These are phyloP conservation scores for Hypoxylon sp. DNA, from an alignment of 2,329 filamentous ascomycete genomes.

Conservation along the genomic window DNA sequence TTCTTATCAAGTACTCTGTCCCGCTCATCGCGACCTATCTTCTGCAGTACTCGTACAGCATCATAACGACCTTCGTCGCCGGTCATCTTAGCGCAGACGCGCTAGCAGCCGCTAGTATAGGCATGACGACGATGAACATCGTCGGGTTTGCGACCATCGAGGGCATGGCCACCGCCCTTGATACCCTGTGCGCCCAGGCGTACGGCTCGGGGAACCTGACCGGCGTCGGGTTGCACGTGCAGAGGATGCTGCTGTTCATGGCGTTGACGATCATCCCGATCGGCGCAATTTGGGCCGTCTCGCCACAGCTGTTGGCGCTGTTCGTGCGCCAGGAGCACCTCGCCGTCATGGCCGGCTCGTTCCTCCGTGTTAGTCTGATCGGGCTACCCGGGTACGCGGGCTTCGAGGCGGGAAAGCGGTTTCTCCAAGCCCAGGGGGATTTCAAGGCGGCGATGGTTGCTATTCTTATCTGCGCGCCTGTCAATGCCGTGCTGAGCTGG, in stretches of 20 bases:
- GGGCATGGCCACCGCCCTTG: constrained; percentile 60
- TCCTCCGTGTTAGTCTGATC: constrained; percentile 57
- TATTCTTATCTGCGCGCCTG: constrained; percentile 56
- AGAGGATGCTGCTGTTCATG: constrained; percentile 62
- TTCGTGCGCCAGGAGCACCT: constrained; percentile 58
- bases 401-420: constrained; percentile 63
- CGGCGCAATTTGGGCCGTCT: constrained; percentile 57
- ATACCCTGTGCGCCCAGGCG: constrained; percentile 61
- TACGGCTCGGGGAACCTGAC: constrained; percentile 58
- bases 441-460: constrained; percentile 59
- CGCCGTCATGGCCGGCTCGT: constrained; percentile 58
- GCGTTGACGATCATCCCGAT: constrained; percentile 57
- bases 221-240: constrained; percentile 61
- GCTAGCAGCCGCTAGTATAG: constrained; percentile 60
- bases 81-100: constrained; percentile 62
- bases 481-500: constrained; percentile 60
- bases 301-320: constrained; percentile 54
- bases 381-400: constrained; percentile 62
- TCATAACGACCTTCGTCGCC: constrained; percentile 61
- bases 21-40: constrained; percentile 63
- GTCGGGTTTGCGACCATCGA: constrained; percentile 60
- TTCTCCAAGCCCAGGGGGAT: constrained; percentile 63
- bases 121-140: constrained; percentile 63
- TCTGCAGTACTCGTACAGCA: constrained; percentile 61
- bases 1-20: constrained; percentile 51